Percentiles rank a stretch among this genome's conserved stretches.
phyloP scores from a whole-genome alignment of 2,329 filamentous ascomycete genomes.

The Bipolaris victoriae region DNA sequence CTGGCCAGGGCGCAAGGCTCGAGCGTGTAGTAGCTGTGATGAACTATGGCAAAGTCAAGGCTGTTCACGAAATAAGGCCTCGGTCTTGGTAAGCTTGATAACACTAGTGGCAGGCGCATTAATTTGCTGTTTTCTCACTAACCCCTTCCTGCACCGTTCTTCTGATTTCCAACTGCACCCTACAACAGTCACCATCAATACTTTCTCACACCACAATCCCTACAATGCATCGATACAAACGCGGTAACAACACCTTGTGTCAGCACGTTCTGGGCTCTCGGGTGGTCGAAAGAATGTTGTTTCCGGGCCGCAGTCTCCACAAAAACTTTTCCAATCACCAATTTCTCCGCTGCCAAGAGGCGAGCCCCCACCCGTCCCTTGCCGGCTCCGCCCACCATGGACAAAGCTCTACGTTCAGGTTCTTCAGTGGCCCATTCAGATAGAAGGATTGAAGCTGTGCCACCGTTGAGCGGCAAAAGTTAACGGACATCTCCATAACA shows the following conservation, averaged over 20 bases:
- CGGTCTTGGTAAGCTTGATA: background rate
- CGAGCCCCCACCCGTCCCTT: constrained; percentile 13
- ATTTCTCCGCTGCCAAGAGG: constrained; percentile 34
- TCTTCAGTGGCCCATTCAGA: constrained; percentile 14
- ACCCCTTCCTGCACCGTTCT: background rate
- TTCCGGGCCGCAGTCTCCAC: background rate
- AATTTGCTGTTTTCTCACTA: background rate
- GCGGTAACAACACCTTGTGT: background rate
- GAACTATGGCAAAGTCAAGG: background rate
- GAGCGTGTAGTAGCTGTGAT: background rate
- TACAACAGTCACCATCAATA: background rate
- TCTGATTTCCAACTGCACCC: background rate
- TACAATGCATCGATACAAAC: background rate
- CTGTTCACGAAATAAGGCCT: background rate
- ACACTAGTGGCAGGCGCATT: background rate
- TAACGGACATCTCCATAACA: no score
- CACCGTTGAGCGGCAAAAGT: constrained; percentile 10
- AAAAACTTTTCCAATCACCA: constrained; percentile 26
- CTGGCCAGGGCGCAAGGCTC: background rate
- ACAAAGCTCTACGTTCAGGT: constrained; percentile 25
- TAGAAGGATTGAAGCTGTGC: constrained; percentile 13
- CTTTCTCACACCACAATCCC: background rate
- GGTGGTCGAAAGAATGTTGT: background rate
- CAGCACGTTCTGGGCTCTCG: background rate
- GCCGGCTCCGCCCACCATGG: constrained; percentile 16